Evolutionary conservation across 2,329 filamentous ascomycete genomes (phyloP).

Genomic region (Fusarium agapanthi): DNA sequence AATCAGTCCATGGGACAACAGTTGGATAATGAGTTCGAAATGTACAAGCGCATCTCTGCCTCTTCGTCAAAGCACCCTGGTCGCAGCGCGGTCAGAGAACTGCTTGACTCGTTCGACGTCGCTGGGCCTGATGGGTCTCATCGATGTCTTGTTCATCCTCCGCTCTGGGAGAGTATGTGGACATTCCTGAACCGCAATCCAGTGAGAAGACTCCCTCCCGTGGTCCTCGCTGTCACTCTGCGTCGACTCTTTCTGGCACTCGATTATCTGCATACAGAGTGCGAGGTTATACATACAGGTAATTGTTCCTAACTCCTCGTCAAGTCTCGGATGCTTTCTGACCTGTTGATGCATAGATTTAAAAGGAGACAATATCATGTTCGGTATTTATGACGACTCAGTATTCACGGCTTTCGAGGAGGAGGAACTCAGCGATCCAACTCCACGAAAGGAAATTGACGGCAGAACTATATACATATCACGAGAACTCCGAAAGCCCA

Average conservation of each 20-base stretch:
- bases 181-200: conserved; percentile 53
- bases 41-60: conserved; percentile 52
- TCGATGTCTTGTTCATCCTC: conserved; percentile 50
- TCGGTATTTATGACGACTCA: conserved; percentile 51
- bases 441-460: conserved; percentile 52
- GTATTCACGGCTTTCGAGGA: conserved; percentile 52
- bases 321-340: accelerated
- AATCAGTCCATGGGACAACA: conserved; percentile 36
- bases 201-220: conserved; percentile 46
- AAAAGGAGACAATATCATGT: conserved; percentile 58
- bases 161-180: conserved; percentile 53
- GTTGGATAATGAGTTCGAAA: conserved; percentile 49
- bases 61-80: conserved; percentile 44
- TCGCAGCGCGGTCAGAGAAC: conserved; percentile 41
- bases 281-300: conserved; percentile 57
- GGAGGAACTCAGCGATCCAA: conserved; percentile 50
- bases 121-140: conserved; percentile 48
- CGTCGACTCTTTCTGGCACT: conserved; percentile 53
- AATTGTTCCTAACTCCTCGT: background rate
- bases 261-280: conserved; percentile 57
- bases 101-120: conserved; percentile 52
- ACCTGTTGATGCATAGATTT: conserved; percentile 49
- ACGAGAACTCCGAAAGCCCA: conserved; percentile 48
- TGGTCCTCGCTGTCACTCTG: conserved; percentile 49
- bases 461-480: conserved; percentile 55